phyloP scores from a whole-genome alignment of 2,329 filamentous ascomycete genomes.

The Polytolypa hystricis region DNA sequence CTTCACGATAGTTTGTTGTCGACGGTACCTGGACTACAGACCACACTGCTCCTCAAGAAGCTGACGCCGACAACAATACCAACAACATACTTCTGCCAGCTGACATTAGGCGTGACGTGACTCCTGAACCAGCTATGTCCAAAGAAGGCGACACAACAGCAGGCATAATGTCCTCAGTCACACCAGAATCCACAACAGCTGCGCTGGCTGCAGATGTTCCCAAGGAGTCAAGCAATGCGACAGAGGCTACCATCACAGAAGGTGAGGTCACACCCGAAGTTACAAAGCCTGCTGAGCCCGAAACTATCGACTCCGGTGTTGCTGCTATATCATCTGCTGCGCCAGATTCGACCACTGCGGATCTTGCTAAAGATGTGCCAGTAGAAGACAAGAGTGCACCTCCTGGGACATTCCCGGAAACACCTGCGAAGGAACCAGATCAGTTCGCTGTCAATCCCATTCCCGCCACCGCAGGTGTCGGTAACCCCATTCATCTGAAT shows the following conservation, averaged over 20 bases:
- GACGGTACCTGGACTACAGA: slow-evolving; percentile 86
- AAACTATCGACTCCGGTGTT: slow-evolving; percentile 13
- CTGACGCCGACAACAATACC: slow-evolving; percentile 70
- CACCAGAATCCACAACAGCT: slow-evolving; percentile 59
- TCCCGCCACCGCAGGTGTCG: slow-evolving; percentile 45
- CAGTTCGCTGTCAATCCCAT: slow-evolving; percentile 44
- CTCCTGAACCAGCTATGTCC: too few species aligned
- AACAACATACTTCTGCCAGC: slow-evolving; percentile 83
- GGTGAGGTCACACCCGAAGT: too few species aligned
- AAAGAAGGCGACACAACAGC: slow-evolving; percentile 4
- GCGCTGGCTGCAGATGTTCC: slow-evolving; percentile 56
- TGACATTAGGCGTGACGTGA: too few species aligned
- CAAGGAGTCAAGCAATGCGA: slow-evolving; percentile 28
- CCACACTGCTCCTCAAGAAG: slow-evolving; percentile 66
- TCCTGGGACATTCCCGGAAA: slow-evolving; percentile 63
- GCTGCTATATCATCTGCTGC: slow-evolving; percentile 53
- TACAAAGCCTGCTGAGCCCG: too few species aligned
- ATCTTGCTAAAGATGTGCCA: slow-evolving; percentile 55
- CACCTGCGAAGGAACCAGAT: slow-evolving; percentile 45
- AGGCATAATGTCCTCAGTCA: slow-evolving; percentile 47
- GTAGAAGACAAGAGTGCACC: slow-evolving; percentile 41
- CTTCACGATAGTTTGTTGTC: slow-evolving; percentile 66
- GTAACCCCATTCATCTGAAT: slow-evolving; percentile 70
- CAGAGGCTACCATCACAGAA: too few species aligned
- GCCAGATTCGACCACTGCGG: slow-evolving; percentile 58